Base-by-base conservation (phyloP, 768 basidiomycete species). In the Harrya chromipes region DNA sequence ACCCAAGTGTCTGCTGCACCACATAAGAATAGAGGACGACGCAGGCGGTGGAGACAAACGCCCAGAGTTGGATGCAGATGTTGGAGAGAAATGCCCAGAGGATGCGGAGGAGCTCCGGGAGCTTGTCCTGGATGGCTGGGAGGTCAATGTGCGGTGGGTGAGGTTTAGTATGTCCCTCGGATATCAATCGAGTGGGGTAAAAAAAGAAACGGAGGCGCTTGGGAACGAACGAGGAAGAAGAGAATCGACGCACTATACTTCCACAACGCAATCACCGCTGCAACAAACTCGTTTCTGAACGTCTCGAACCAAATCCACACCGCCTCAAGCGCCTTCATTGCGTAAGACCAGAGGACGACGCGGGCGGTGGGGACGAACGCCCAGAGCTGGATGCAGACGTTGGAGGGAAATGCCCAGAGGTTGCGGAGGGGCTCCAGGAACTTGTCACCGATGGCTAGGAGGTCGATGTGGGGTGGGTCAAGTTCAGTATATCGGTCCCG, bases 291-390 rank as follows among this genome's bases (percentile, higher is more conserved):
- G 43, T 51, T 48, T 12, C 62, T 51, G 19, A 62, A 62, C 23
- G 47, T 12, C 23, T 64, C 60, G 24, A 63, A 59, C 17, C 40
- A 62, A 0, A 53, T 52, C 59, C 62, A 63, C 0, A 36, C 47
- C 11, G n/a, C 29, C 52, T 12, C 45, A 17, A 40, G 62, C 1
- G 33, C 50, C 3, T 51, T 20, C 37, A 33, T 31, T 24, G 56
- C 2, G 35, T 20, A 38, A 51, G 43, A 45, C 51, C 51, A 58
- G 37, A 62, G 8, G 1, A 20, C 11, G 38, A 47, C 6, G 49
- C 27, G 47, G 43, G 53, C 0, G 23, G 52, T 24, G 31, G 2
- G 26, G 42, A 55, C n/a, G 10, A 55, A 23, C 9, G 14, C 26
- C 48, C 53, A 29, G 12, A 29, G 33, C 16, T 33, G 33, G 36